A percentile compares a stretch with the other conserved stretches of the same genome.
Evolutionary conservation across 1,139 yeast species (phyloP).

Genomic region (Sugiyamaella neomexicana): DNA sequence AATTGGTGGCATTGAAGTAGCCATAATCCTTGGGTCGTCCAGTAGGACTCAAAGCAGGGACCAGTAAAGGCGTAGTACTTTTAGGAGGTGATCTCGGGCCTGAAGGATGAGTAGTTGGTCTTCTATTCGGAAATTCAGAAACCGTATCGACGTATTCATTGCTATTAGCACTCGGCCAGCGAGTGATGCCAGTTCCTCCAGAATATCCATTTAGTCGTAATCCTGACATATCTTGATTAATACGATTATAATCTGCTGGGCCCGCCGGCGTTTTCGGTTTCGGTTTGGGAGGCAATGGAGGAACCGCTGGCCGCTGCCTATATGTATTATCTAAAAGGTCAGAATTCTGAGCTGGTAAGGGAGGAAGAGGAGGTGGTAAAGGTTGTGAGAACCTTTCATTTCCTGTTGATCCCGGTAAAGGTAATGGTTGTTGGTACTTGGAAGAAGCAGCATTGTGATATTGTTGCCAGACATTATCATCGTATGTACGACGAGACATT

Average conservation of each 20-base stretch:
- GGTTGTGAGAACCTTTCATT: not conserved
- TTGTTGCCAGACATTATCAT: not conserved
- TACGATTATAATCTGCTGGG: conserved; percentile 22
- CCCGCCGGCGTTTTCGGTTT: not conserved
- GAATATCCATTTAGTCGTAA: conserved; percentile 11
- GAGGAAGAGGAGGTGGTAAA: conserved; percentile 3
- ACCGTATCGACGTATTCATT: conserved; percentile 7
- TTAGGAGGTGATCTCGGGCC: conserved; percentile 22
- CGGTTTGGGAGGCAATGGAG: conserved; percentile 26
- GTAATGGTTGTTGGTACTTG: conserved; percentile 10
- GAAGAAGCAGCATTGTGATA: not conserved
- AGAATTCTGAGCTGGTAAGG: not conserved
- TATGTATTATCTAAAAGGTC: not conserved
- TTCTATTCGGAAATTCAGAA: conserved; percentile 19
- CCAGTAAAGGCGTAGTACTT: not conserved
- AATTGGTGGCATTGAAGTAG: not conserved
- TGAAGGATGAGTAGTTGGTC: conserved; percentile 25
- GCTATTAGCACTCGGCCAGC: not conserved
- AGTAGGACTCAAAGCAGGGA: not conserved
- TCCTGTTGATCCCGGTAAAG: conserved; percentile 6
- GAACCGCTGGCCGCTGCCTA: conserved; percentile 13
- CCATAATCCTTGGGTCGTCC: conserved; percentile 1
- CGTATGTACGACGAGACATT: conserved; percentile 1
- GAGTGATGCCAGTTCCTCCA: not conserved
- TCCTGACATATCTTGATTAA: conserved; percentile 20